A percentile compares a stretch with the other conserved stretches of the same genome.
Evolutionary conservation across 2,329 filamentous ascomycete species (phyloP).

Genomic region (Leptosphaerulina australis): DNA sequence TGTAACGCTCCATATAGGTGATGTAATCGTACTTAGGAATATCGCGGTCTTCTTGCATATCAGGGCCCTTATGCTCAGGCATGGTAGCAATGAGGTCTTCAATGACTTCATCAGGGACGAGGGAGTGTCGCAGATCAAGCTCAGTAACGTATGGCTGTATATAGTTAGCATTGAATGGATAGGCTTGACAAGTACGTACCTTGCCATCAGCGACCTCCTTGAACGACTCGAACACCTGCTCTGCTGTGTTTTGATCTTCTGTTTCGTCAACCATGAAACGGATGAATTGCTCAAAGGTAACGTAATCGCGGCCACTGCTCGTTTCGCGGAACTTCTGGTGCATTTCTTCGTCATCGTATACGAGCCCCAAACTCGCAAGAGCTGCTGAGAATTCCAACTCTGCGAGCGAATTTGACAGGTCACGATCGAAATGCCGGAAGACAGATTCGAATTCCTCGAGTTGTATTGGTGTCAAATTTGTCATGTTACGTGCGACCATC

Average conservation of each 20-base stretch:
- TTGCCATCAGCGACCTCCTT: slow-evolving; percentile 97
- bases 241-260: slow-evolving; percentile 97
- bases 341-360: slow-evolving; percentile 98
- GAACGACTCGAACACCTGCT: slow-evolving; percentile 98
- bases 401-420: slow-evolving; percentile 84
- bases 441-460: slow-evolving; percentile 98
- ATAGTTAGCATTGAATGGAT: slow-evolving; percentile 14
- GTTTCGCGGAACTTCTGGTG: slow-evolving; percentile 91
- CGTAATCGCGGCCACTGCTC: slow-evolving; percentile 76
- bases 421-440: slow-evolving; percentile 96
- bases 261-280: slow-evolving; percentile 99
- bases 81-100: slow-evolving; percentile 89
- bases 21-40: slow-evolving; percentile 94
- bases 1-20: slow-evolving; percentile 85
- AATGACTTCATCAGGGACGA: slow-evolving; percentile 97
- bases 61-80: slow-evolving; percentile 81
- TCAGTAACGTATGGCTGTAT: slow-evolving; percentile 88
- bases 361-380: slow-evolving; percentile 89
- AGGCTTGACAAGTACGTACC: slow-evolving; percentile 49
- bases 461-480: slow-evolving; percentile 96
- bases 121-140: slow-evolving; percentile 90
- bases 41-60: slow-evolving; percentile 83
- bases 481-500: slow-evolving; percentile 98
- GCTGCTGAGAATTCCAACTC: slow-evolving; percentile 97
- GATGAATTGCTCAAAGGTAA: slow-evolving; percentile 98